phyloP scores from a whole-genome alignment of 306 rosid species.

The Abrus pulchellus region DNA sequence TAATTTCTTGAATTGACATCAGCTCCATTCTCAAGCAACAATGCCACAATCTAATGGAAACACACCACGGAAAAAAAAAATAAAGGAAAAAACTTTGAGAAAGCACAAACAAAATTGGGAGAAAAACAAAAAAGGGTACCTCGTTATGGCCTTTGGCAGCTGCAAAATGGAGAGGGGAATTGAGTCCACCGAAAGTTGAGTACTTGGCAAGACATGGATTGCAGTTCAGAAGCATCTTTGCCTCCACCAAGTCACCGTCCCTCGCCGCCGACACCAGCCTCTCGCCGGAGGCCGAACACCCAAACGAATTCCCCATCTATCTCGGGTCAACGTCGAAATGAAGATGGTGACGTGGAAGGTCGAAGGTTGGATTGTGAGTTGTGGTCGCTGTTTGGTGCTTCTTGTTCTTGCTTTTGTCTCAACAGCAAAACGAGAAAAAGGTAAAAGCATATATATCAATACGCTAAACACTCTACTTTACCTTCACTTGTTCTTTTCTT shows the following conservation, averaged over 20 bases:
- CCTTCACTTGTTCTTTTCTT: slow-evolving; percentile 17
- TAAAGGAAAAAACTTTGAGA: slow-evolving; percentile 3
- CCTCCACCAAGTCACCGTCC: slow-evolving; percentile 97
- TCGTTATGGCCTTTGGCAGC: slow-evolving; percentile 95
- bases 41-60: slow-evolving; percentile 75
- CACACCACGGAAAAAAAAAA: slow-evolving; percentile 14
- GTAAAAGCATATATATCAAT: background rate
- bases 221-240: slow-evolving; percentile 88
- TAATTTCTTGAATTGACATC: slow-evolving; percentile 96
- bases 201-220: slow-evolving; percentile 90
- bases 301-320: slow-evolving; percentile 93
- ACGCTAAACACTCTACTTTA: background rate
- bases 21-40: slow-evolving; percentile 97
- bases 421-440: background rate
- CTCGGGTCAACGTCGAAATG: slow-evolving; percentile 55
- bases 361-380: too few relatives aligned
- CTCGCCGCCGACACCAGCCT: slow-evolving; percentile 98
- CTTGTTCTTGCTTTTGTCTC: background rate
- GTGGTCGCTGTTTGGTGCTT: background rate
- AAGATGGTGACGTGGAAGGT: slow-evolving; percentile 36
- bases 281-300: slow-evolving; percentile 99
- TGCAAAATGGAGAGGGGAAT: slow-evolving; percentile 96
- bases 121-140: slow-evolving; percentile 32
- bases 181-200: slow-evolving; percentile 94
- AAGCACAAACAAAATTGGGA: too few relatives aligned